Conservation (phyloP, 1,284 basidiomycete species). For the Athelia sp. region DNA sequence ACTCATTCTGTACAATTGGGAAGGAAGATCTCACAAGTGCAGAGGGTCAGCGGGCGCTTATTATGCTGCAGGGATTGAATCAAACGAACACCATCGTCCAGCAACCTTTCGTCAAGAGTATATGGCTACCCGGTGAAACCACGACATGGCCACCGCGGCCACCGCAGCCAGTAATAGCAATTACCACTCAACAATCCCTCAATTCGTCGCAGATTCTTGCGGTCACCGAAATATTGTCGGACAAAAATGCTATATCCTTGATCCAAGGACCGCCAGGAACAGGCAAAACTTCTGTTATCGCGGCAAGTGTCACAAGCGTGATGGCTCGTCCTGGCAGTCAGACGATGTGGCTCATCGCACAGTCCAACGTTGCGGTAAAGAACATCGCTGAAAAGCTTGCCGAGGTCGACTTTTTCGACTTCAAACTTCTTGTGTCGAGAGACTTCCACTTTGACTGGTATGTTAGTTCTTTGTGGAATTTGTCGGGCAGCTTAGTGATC, state of each 20-base stretch:
- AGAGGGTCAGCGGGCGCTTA: slow-evolving; percentile 37
- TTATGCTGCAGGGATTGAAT: slow-evolving; percentile 49
- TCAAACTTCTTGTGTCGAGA: slow-evolving; percentile 51
- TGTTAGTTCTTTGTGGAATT: slow-evolving; percentile 12
- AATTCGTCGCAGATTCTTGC: slow-evolving; percentile 53
- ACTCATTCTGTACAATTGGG: slow-evolving; percentile 38
- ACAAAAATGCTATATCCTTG: slow-evolving; percentile 19
- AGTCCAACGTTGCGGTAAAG: slow-evolving; percentile 58
- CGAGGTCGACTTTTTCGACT: slow-evolving; percentile 32
- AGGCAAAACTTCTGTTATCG: slow-evolving; percentile 64
- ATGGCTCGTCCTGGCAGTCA: slow-evolving; percentile 27
- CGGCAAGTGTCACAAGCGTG: slow-evolving; percentile 45
- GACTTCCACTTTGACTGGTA: slow-evolving; percentile 63
- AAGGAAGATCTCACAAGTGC: slow-evolving; percentile 48
- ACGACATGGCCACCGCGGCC: slow-evolving; percentile 10
- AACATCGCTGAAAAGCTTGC: slow-evolving; percentile 47
- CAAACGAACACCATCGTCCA: slow-evolving; percentile 33
- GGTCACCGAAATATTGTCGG: slow-evolving; percentile 48
- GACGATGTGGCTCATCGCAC: slow-evolving; percentile 62
- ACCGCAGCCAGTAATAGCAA: no score
- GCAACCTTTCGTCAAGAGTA: slow-evolving; percentile 55
- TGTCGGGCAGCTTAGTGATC: slow-evolving; percentile 2
- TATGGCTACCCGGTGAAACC: slow-evolving; percentile 34
- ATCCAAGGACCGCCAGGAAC: slow-evolving; percentile 45
- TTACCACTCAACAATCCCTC: no score